Percentiles rank a stretch among this genome's conserved stretches.
phyloP scores from a whole-genome alignment of 805 yeast species.

The Deakozyma indianensis region DNA sequence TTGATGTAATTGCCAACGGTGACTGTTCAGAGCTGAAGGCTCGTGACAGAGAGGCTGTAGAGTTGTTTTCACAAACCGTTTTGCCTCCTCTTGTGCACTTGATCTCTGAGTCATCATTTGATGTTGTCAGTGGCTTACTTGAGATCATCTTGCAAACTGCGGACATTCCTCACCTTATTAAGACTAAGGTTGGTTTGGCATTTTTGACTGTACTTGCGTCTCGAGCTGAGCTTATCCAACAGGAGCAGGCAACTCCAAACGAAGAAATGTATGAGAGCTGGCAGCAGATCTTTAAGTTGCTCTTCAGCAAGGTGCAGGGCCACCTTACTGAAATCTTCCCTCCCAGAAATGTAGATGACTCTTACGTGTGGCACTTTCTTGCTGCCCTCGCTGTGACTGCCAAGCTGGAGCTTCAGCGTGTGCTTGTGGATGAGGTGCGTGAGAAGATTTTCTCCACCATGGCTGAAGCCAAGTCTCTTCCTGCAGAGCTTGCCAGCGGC shows the following conservation, averaged over 20 bases:
- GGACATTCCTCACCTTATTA: conserved; percentile 37
- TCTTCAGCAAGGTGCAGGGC: conserved; percentile 68
- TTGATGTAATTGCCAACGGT: conserved; percentile 65
- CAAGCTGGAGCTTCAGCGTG: conserved; percentile 72
- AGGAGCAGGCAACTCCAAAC: conserved; percentile 40
- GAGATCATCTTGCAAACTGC: conserved; percentile 50
- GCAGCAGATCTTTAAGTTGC: conserved; percentile 67
- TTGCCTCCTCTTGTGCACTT: conserved; percentile 74
- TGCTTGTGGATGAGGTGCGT: conserved; percentile 86
- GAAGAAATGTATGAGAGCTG: conserved; percentile 52
- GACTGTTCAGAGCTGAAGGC: conserved; percentile 19
- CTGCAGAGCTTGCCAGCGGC: conserved; percentile 38
- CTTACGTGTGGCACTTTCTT: conserved; percentile 92
- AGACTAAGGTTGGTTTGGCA: conserved; percentile 71
- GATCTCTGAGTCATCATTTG: conserved; percentile 66
- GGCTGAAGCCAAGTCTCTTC: conserved; percentile 53
- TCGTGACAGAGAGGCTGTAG: conserved; percentile 44
- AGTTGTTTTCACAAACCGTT: conserved; percentile 64
- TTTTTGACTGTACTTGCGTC: conserved; percentile 81
- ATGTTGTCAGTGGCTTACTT: conserved; percentile 64
- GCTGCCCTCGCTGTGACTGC: conserved; percentile 91
- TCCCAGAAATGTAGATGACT: conserved; percentile 46
- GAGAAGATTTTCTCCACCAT: conserved; percentile 85
- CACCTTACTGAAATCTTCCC: conserved; percentile 73
- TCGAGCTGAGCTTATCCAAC: conserved; percentile 81